Conservation (phyloP, 2,329 filamentous ascomycete genomes). For the Immersiporthe knoxdaviesiana region DNA sequence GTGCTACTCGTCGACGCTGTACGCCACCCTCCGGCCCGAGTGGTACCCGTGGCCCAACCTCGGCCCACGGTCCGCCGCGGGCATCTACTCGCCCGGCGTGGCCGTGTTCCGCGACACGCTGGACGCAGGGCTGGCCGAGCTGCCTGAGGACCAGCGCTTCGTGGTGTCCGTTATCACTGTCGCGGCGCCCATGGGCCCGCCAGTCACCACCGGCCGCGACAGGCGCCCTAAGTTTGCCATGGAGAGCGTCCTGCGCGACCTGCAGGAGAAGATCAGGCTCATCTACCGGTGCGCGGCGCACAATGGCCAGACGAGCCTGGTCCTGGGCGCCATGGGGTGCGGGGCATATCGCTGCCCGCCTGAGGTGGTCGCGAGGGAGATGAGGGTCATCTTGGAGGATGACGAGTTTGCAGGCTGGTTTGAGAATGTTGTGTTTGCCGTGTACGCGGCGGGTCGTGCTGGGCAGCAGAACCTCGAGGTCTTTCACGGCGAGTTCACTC, state of each 20-base stretch:
- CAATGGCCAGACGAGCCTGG: conserved; percentile 11
- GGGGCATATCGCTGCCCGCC: conserved; percentile 13
- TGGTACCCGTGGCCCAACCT: conserved; percentile 14
- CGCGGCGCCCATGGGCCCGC: conserved; percentile 3
- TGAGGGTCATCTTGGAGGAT: conserved; percentile 8
- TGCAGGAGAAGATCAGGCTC: conserved; percentile 10
- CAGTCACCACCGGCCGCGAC: background rate
- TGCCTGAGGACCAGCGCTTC: conserved; percentile 10
- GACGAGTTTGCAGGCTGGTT: conserved; percentile 14
- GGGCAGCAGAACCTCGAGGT: conserved; percentile 9
- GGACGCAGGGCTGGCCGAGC: background rate
- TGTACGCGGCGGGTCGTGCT: background rate
- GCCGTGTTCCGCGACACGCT: conserved; percentile 11
- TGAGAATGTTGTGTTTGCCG: conserved; percentile 11
- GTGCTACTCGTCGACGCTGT: conserved; percentile 13
- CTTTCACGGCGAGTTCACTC: conserved; percentile 3
- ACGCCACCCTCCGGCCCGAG: conserved; percentile 1
- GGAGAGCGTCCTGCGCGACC: background rate
- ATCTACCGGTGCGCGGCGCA: conserved; percentile 14
- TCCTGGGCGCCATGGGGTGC: conserved; percentile 9
- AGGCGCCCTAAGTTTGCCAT: background rate
- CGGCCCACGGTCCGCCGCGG: conserved; percentile 2
- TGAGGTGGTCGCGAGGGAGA: conserved; percentile 9
- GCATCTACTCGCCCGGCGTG: conserved; percentile 12
- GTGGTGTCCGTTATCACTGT: conserved; percentile 14